phyloP scores from a whole-genome alignment of 192 early-diverging fungal species.

The Radiomyces spectabilis region DNA sequence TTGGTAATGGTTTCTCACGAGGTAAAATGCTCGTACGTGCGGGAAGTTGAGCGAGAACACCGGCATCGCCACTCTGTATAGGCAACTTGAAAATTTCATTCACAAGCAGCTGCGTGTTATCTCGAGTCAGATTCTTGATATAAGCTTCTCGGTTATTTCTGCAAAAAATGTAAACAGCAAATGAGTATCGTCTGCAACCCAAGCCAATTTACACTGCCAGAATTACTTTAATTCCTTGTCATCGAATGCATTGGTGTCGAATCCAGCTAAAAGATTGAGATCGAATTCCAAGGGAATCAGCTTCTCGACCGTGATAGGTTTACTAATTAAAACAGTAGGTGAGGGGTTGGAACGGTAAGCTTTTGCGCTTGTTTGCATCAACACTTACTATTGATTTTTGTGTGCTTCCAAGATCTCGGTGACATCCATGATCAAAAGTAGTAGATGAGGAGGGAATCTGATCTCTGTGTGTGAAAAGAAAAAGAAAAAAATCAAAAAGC shows the following conservation, averaged over 20 bases:
- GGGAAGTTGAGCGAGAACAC: conserved; percentile 78
- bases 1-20: conserved; percentile 89
- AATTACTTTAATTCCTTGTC: conserved; percentile 45
- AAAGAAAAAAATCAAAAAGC: conserved; percentile 2
- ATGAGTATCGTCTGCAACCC: conserved; percentile 1
- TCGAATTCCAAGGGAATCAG: conserved; percentile 82
- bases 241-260: conserved; percentile 79
- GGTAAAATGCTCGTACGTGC: conserved; percentile 58
- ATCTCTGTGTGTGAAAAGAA: conserved; percentile 1
- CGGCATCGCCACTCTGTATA: conserved; percentile 55
- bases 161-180: background rate
- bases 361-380: too few species aligned
- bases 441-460: conserved; percentile 3
- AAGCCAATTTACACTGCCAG: background rate
- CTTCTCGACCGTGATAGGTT: conserved; percentile 74
- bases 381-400: conserved; percentile 52
- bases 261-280: conserved; percentile 73
- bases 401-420: conserved; percentile 61
- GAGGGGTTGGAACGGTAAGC: too few species aligned
- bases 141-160: conserved; percentile 49
- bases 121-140: conserved; percentile 61
- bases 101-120: conserved; percentile 78
- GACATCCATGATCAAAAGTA: conserved; percentile 64
- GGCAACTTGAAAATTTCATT: conserved; percentile 85
- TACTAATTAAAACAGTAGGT: conserved; percentile 27